Evolutionary conservation across 129 eudicot species (phyloP).

Genomic region (Gnaphalium uliginosum): DNA sequence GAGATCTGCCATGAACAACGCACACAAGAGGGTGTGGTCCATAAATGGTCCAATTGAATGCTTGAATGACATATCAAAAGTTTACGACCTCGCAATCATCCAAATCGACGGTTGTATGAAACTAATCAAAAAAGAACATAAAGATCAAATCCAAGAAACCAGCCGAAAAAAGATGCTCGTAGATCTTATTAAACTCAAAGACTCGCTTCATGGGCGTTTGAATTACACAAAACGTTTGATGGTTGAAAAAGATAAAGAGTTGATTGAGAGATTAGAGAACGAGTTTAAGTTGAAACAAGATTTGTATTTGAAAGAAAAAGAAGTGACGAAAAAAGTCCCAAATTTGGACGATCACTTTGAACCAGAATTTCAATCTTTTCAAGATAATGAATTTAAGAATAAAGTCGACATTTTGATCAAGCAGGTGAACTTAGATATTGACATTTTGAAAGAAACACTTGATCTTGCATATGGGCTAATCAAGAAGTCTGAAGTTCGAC

Average conservation of each 20-base stretch:
- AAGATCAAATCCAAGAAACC: constrained; percentile 35
- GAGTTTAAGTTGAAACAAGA: constrained; percentile 40
- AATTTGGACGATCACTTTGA: constrained; percentile 29
- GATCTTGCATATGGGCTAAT: constrained; percentile 53
- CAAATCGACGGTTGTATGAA: constrained; percentile 49
- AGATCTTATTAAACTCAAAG: constrained; percentile 46
- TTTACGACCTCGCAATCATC: constrained; percentile 68
- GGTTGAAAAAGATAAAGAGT: constrained; percentile 47
- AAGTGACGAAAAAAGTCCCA: not conserved
- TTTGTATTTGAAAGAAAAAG: constrained; percentile 28
- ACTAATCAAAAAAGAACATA: constrained; percentile 50
- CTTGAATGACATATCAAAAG: constrained; percentile 54
- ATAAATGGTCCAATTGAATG: constrained; percentile 49
- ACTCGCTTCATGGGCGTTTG: constrained; percentile 51
- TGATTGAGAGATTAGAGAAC: constrained; percentile 40
- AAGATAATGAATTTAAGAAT: constrained; percentile 33
- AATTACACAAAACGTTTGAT: constrained; percentile 41
- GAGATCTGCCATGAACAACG: constrained; percentile 63
- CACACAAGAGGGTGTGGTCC: constrained; percentile 51
- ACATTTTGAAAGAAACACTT: constrained; percentile 48
- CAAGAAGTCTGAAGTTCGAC: constrained; percentile 42
- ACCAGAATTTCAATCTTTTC: constrained; percentile 11
- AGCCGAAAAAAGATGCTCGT: constrained; percentile 38
- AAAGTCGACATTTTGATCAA: constrained; percentile 34
- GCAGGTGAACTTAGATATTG: constrained; percentile 56